Percentiles rank a stretch among this genome's conserved stretches.
phyloP scores from a whole-genome alignment of 1,139 yeast genomes.

The Spathaspora jeffriesii region DNA sequence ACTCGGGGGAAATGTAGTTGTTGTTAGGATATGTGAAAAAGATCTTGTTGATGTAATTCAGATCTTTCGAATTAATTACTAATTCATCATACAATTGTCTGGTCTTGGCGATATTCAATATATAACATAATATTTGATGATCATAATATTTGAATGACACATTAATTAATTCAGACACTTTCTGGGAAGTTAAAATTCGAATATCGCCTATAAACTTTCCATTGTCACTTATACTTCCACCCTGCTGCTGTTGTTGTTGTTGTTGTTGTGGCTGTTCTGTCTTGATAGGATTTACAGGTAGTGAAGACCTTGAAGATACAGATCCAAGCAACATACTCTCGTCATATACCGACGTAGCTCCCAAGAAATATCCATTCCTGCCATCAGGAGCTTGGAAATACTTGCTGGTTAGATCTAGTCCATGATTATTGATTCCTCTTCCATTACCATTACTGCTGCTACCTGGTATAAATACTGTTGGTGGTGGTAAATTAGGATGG shows the following conservation, averaged over 20 bases:
- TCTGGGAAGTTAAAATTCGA: slow-evolving; percentile 6
- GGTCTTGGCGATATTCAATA: slow-evolving; percentile 4
- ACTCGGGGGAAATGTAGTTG: slow-evolving; percentile 10
- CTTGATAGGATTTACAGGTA: neutral
- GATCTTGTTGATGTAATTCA: neutral
- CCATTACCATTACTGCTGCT: neutral
- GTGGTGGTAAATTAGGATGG: slow-evolving; percentile 4
- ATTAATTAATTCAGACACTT: slow-evolving; percentile 5
- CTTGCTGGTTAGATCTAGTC: slow-evolving; percentile 9
- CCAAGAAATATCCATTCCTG: slow-evolving; percentile 6
- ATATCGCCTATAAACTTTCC: neutral
- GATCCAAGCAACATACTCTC: slow-evolving; percentile 10
- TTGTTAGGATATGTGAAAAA: slow-evolving; percentile 8
- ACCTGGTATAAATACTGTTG: neutral
- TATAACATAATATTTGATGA: slow-evolving; percentile 9
- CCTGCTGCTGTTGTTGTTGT: neutral
- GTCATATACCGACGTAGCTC: slow-evolving; percentile 9
- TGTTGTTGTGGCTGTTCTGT: neutral
- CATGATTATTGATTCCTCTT: neutral
- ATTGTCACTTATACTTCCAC: neutral
- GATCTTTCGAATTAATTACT: slow-evolving; percentile 4
- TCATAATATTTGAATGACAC: slow-evolving; percentile 6
- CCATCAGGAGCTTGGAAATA: slow-evolving; percentile 8
- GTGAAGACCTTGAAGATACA: neutral
- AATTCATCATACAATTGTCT: slow-evolving; percentile 6